Percentiles rank a stretch among this genome's conserved stretches.
Evolutionary conservation across 1,139 yeast species (phyloP).

Genomic region (Hansenula anomala): DNA sequence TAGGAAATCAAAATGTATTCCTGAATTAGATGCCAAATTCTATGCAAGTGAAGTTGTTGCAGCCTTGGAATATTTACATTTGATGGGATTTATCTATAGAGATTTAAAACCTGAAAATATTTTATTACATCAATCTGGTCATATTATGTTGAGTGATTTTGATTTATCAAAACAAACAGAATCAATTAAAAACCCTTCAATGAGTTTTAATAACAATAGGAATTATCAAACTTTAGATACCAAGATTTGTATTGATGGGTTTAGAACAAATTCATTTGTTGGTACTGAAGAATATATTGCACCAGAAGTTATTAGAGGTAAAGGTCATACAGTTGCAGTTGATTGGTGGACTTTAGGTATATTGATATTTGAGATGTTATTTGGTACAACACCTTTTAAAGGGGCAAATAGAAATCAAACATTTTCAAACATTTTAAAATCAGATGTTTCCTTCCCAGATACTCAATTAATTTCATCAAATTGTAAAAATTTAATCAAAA

Average conservation of each 20-base stretch:
- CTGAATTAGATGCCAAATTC: constrained; percentile 85
- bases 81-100: constrained; percentile 94
- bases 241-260: constrained; percentile 91
- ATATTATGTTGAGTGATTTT: constrained; percentile 95
- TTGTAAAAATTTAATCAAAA: constrained; percentile 77
- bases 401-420: constrained; percentile 86
- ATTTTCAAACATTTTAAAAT: constrained; percentile 79
- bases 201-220: constrained; percentile 22
- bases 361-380: constrained; percentile 86
- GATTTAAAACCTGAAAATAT: constrained; percentile 96
- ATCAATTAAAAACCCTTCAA: constrained; percentile 51
- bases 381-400: constrained; percentile 94
- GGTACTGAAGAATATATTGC: constrained; percentile 99
- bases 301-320: constrained; percentile 94
- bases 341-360: constrained; percentile 99
- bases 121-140: constrained; percentile 90
- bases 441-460: constrained; percentile 72
- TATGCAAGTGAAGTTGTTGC: constrained; percentile 98
- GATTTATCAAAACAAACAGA: constrained; percentile 91
- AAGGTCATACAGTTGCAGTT: constrained; percentile 96
- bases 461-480: constrained; percentile 57
- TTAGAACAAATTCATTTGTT: constrained; percentile 93
- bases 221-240: constrained; percentile 56
- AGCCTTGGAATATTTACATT: constrained; percentile 89
- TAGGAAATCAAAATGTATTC: constrained; percentile 76